Evolutionary conservation across 345 rosid genomes (phyloP).

Genomic region (Populus pruinosa): DNA sequence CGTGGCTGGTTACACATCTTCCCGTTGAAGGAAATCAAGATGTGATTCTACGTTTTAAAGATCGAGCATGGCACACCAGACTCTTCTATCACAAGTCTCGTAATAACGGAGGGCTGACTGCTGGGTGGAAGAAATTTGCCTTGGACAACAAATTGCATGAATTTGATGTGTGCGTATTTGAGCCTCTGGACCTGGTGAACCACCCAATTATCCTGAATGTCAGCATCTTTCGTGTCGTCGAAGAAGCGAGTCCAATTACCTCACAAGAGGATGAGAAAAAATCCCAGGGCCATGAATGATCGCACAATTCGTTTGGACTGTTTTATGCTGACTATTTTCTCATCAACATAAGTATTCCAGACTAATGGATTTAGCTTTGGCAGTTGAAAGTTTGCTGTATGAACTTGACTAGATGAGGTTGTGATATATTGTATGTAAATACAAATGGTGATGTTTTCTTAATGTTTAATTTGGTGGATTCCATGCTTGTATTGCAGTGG

Average conservation of each 20-base stretch:
- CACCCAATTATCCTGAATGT: constrained; percentile 36
- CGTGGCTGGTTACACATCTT: constrained; percentile 34
- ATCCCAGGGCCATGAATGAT: neutral
- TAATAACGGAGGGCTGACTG: constrained; percentile 35
- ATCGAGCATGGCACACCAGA: constrained; percentile 33
- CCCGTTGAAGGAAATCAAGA: constrained; percentile 24
- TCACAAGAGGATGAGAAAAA: neutral
- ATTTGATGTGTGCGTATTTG: constrained; percentile 50
- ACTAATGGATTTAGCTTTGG: no score
- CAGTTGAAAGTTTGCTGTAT: no score
- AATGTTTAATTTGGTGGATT: no score
- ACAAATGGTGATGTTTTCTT: no score
- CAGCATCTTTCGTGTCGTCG: constrained; percentile 32
- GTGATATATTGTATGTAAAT: no score
- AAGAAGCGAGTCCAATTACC: neutral
- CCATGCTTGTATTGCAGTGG: no score
- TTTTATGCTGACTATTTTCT: no score
- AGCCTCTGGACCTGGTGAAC: constrained; percentile 14
- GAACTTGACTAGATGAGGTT: no score
- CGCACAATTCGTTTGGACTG: neutral
- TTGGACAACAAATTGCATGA: constrained; percentile 41
- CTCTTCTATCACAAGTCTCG: constrained; percentile 17
- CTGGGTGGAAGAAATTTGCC: constrained; percentile 53
- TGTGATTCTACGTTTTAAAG: constrained; percentile 31
- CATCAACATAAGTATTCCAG: no score